These are phyloP conservation scores for Sophora flavescens DNA, from an alignment of 306 rosid species.

Conservation along the genomic window DNA sequence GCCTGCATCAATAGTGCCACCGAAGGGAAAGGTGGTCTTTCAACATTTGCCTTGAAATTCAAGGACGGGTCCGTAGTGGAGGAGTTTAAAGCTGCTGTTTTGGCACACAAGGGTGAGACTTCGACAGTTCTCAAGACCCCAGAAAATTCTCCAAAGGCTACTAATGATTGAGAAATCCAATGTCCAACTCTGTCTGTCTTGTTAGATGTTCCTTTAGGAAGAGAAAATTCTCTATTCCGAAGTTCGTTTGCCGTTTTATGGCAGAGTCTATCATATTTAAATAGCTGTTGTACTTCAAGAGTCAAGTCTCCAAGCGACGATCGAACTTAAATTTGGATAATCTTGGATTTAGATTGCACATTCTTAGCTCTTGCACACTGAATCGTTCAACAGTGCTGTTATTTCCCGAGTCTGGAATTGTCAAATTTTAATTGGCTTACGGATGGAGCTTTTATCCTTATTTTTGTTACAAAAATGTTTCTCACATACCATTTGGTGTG, in stretches of 20 bases:
- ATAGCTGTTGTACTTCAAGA: conserved; percentile 56
- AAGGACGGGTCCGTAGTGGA: conserved; percentile 78
- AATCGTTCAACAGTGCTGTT: neutral
- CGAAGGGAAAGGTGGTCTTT: conserved; percentile 75
- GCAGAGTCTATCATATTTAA: conserved; percentile 56
- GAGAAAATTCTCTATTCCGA: conserved; percentile 46
- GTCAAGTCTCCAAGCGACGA: conserved; percentile 47
- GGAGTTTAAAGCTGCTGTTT: conserved; percentile 67
- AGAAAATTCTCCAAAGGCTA: conserved; percentile 83
- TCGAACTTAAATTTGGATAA: conserved; percentile 51
- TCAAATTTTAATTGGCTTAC: neutral
- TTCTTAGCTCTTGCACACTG: conserved; percentile 15
- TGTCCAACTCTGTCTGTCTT: conserved; percentile 36
- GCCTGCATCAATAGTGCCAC: conserved; percentile 89
- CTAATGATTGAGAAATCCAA: conserved; percentile 54
- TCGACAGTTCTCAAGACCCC: conserved; percentile 71
- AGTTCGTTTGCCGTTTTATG: conserved; percentile 50
- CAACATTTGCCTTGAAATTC: conserved; percentile 94
- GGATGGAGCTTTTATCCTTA: neutral
- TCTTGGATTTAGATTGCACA: conserved; percentile 40
- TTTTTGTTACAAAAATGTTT: neutral
- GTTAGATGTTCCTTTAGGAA: conserved; percentile 24
- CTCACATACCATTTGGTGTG: neutral
- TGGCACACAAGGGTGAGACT: conserved; percentile 66
- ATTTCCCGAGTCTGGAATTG: conserved; percentile 14